These are phyloP conservation scores for Populus hybrid DNA, from an alignment of 441 rosid species.

Conservation along the genomic window DNA sequence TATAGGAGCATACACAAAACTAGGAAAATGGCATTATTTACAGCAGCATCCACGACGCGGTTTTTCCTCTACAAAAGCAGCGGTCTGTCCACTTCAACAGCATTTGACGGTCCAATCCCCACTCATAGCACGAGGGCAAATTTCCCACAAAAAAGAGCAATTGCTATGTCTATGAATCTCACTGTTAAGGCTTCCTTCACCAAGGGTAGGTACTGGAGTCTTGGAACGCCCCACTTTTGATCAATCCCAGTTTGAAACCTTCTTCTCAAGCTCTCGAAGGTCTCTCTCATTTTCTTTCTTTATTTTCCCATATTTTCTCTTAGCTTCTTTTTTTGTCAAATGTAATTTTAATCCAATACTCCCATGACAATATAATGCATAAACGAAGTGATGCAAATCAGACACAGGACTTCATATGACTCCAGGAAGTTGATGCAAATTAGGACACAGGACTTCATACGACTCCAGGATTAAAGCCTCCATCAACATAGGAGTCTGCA, in stretches of 20 bases:
- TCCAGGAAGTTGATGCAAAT: no score
- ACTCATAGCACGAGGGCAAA: neutral
- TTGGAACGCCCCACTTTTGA: slow-evolving; percentile 26
- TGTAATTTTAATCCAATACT: neutral
- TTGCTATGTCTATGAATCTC: neutral
- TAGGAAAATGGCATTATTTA: neutral
- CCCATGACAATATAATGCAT: neutral
- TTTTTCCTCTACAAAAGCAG: neutral
- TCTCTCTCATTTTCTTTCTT: neutral
- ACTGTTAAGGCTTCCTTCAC: neutral
- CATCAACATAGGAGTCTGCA: no score
- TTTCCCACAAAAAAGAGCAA: neutral
- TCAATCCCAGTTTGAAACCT: slow-evolving; percentile 29
- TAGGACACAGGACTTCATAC: no score
- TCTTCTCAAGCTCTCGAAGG: slow-evolving; percentile 28
- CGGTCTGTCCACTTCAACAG: neutral
- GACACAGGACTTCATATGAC: no score
- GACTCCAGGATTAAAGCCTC: no score
- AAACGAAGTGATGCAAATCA: no score
- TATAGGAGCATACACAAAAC: neutral
- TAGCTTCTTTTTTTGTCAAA: neutral
- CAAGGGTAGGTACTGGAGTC: slow-evolving; percentile 24
- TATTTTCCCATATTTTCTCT: neutral
- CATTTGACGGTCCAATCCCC: neutral
- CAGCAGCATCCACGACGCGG: neutral